Conservation (phyloP, 139 green algal species). For the Ettlia oleoabundans region DNA sequence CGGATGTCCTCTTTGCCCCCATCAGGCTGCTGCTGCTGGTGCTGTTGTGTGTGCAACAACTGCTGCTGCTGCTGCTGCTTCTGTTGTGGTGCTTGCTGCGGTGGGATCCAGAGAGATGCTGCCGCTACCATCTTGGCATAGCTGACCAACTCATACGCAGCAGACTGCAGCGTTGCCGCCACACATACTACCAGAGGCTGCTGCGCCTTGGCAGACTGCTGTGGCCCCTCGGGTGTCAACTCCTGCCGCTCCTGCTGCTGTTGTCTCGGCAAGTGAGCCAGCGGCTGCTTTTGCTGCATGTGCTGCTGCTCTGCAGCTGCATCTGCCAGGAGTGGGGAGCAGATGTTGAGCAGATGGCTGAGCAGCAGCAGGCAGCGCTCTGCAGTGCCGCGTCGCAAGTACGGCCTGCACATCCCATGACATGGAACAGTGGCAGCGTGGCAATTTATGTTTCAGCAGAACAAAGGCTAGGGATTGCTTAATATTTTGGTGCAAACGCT, state of each 20-base stretch:
- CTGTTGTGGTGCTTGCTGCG: not conserved
- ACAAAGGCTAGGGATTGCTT: too few species aligned
- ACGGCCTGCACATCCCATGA: conserved; percentile 31
- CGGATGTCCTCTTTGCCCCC: too few species aligned
- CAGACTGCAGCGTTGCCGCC: not conserved
- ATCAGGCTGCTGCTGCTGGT: too few species aligned
- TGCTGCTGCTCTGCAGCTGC: too few species aligned
- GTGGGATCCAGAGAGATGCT: not conserved
- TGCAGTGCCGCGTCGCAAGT: conserved; percentile 7
- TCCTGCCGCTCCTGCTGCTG: too few species aligned
- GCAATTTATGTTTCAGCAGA: not conserved
- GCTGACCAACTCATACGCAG: not conserved
- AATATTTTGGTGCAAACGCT: too few species aligned
- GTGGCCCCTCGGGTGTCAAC: too few species aligned
- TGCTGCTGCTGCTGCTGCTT: not conserved
- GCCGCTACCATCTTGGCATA: conserved; percentile 1
- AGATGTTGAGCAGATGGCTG: conserved; percentile 25
- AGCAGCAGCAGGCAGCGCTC: conserved; percentile 48
- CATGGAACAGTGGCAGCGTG: not conserved
- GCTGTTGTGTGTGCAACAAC: not conserved
- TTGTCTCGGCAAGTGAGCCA: too few species aligned
- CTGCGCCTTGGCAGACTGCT: too few species aligned
- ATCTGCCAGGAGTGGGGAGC: not conserved
- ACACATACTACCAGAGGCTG: not conserved
- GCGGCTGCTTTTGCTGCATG: not conserved